Evolutionary conservation across 2,329 filamentous ascomycete genomes (phyloP), one percentile per base, ranked within the genome.

Genomic region (Colletotrichum horii): DNA sequence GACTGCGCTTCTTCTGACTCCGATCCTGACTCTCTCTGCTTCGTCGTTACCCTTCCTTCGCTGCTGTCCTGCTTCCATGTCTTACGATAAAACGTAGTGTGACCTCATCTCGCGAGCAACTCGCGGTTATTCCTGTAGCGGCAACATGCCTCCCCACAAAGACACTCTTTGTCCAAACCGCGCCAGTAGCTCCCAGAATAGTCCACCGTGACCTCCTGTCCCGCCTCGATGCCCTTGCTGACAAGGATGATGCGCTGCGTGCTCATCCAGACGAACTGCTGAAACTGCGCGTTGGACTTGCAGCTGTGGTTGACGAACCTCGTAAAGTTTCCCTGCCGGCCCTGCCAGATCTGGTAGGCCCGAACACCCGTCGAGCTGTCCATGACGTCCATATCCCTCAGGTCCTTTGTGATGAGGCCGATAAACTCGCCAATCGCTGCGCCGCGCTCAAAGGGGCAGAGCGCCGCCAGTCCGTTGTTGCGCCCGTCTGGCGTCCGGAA

Each of bases 261-360:
- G 26, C 90, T 88, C 22, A 89, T 78, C 90, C 90, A 91, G n/a
- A 85, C 85, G 79, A 92, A 91, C 12, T 86, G 85, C 77, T 91
- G 87, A 61, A 90, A 91, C 78, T 91, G 89, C 68, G 87, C 87
- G 77, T 92, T 92, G 3, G 90, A 87, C 19, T 87, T 86, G 80
- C 90, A 92, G 60, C 89, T 91, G 78, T 92, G 89, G 79, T 91
- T 92, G 55, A 91, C 87, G 78, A 92, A 92, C 1, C 89, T 84
- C 3, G 90, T 91, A 77, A 89, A 91, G 78, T 92, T 92, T 5
- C 90, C 89, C 80, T 87, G 85, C 70, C 82, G 81, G 1, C 89
- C 90, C 79, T 92, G 90, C 85, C 87, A 92, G 70, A 92, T 91
- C 79, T 92, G 90, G 78, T 91, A 92, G 3, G 78, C 78, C 32